Evolutionary conservation across 2,329 filamentous ascomycete genomes (phyloP), one percentile per base, ranked within the genome.

Genomic region (Scytalidium lignicola): DNA sequence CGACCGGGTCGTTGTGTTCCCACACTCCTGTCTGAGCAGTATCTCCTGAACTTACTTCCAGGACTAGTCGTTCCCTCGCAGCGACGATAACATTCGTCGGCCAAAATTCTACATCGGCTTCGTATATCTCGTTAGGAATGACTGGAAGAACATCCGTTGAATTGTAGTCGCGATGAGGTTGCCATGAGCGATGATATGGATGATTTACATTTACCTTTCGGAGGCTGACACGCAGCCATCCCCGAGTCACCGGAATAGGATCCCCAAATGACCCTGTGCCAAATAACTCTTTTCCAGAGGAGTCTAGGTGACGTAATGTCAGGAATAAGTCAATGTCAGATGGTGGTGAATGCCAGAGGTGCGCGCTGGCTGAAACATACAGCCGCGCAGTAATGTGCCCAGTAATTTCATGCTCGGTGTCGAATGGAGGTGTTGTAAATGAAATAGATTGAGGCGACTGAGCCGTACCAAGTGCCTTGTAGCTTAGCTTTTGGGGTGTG

Each of bases 371-470:
- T 0, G 83, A 86, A 0, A 86, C 77, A 51, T 82, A 80, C 3
- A 89, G 69, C 54, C 81, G 83, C 0, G 82, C 82, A 0, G 79
- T 70, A 22, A 86, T 69, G 58, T 88, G 82, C 0, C 85, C 85
- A 0, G 85, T 88, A 47, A 89, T 79, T 59, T 88, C 85, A 0
- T 78, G 85, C 57, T 88, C 82, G 6, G 69, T 52, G n/a, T 75
- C 71, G 50, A 88, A 86, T 0, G 79, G 67, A 0, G 70, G 49
- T 0, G 78, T 84, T 1, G 67, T 70, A 62, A 88, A 88, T 40
- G 78, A 75, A 0, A 87, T 55, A 0, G 74, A 50, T 45, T 83
- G 69, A 0, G 74, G 74, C 9, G 75, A 70, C 0, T 81, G 69
- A 0, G 85, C 56, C 0, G 70, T 77, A 0, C 83, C 82, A 0